These are phyloP conservation scores for Hyaloperonospora brassicae DNA, from an alignment of 352 stramenopile genomes.

Conservation along the genomic window DNA sequence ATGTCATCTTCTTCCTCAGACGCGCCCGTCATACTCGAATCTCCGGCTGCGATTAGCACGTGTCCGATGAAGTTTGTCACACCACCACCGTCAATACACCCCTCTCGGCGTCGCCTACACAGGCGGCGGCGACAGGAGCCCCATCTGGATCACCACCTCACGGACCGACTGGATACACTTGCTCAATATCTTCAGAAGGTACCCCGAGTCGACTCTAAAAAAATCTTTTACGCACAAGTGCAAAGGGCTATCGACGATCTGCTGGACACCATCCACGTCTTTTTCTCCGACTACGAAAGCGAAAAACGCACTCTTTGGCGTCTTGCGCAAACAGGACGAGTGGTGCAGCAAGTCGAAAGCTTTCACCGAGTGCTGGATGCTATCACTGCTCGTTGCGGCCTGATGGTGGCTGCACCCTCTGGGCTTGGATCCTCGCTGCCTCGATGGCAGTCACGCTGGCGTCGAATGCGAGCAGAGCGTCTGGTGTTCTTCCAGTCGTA, in stretches of 20 bases:
- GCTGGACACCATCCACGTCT: slow-evolving; percentile 22
- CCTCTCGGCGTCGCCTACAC: slow-evolving; percentile 11
- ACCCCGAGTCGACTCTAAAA: slow-evolving; percentile 9
- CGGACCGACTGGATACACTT: slow-evolving; percentile 19
- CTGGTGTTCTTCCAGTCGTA: slow-evolving; percentile 25
- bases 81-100: slow-evolving; percentile 12
- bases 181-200: slow-evolving; percentile 17
- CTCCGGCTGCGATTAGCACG: slow-evolving; percentile 10
- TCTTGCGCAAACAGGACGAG: slow-evolving; percentile 26
- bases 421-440: slow-evolving; percentile 12
- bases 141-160: slow-evolving; percentile 23
- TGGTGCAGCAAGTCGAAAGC: slow-evolving; percentile 29
- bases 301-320: slow-evolving; percentile 26
- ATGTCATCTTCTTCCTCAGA: slow-evolving; percentile 21
- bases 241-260: slow-evolving; percentile 23
- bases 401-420: slow-evolving; percentile 13
- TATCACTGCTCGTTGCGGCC: slow-evolving; percentile 22
- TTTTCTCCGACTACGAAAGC: slow-evolving; percentile 21
- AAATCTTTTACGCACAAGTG: slow-evolving; percentile 9
- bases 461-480: slow-evolving; percentile 26
- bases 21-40: slow-evolving; percentile 19
- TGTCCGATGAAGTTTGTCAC: slow-evolving; percentile 8
- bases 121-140: slow-evolving; percentile 20
- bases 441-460: slow-evolving; percentile 28
- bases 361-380: slow-evolving; percentile 28